phyloP scores from a whole-genome alignment of 176 grass and related monocot genomes.

The Themeda triandra region DNA sequence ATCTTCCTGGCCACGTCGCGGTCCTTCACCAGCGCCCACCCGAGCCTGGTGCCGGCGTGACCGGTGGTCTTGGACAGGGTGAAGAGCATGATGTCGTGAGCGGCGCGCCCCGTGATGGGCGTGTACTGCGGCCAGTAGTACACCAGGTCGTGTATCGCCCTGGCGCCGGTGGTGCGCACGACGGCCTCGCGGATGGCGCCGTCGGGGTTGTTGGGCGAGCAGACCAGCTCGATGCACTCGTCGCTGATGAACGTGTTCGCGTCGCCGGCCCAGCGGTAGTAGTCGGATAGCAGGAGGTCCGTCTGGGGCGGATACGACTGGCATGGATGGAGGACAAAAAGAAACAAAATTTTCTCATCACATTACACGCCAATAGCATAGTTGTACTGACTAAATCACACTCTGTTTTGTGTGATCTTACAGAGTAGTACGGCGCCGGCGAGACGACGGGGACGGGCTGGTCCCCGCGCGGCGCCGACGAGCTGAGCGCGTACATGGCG shows the following conservation, averaged over 20 bases:
- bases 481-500: too few relatives aligned
- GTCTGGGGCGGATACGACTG: constrained; percentile 35
- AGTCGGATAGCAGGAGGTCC: constrained; percentile 46
- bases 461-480: too few relatives aligned
- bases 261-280: constrained; percentile 76
- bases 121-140: constrained; percentile 99
- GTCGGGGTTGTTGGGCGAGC: constrained; percentile 86
- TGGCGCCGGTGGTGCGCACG: constrained; percentile 36
- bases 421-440: constrained; percentile 45
- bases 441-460: too few relatives aligned
- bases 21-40: constrained; percentile 95
- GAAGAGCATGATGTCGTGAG: constrained; percentile 89
- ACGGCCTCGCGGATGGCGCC: constrained; percentile 59
- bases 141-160: constrained; percentile 65
- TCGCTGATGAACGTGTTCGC: constrained; percentile 38
- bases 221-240: constrained; percentile 70
- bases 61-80: constrained; percentile 84
- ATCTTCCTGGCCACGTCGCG: constrained; percentile 49
- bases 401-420: constrained; percentile 5
- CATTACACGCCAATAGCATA: too few relatives aligned
- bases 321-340: background rate
- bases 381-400: too few relatives aligned
- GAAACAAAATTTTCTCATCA: background rate
- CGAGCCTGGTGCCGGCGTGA: constrained; percentile 78
- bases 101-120: constrained; percentile 36